Evolutionary conservation across 176 grass and related monocot genomes (phyloP).

Genomic region (Ensete ventricosum): DNA sequence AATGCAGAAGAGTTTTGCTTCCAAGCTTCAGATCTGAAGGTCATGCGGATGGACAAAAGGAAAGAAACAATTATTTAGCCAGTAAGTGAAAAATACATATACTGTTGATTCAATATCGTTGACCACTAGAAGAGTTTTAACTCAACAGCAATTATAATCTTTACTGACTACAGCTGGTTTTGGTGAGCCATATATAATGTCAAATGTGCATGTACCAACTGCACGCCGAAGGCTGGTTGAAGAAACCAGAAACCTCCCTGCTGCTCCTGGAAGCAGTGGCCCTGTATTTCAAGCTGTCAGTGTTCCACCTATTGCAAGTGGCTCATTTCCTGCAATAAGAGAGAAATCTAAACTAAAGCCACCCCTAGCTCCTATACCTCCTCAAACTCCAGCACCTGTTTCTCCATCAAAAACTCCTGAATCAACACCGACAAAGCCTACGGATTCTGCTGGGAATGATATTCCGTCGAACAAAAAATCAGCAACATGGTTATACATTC

Average conservation of each 20-base stretch:
- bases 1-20: neutral
- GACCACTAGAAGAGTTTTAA: neutral
- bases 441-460: conserved; percentile 25
- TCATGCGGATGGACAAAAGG: neutral
- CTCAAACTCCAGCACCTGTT: conserved; percentile 17
- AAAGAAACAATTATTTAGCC: neutral
- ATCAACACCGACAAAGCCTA: conserved; percentile 31
- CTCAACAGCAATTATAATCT: conserved; percentile 3
- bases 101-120: neutral
- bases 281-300: conserved; percentile 16
- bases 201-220: conserved; percentile 36
- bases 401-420: conserved; percentile 16
- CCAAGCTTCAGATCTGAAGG: neutral
- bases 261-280: conserved; percentile 48
- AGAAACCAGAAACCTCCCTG: conserved; percentile 56
- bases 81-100: neutral
- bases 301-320: conserved; percentile 55
- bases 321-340: conserved; percentile 61
- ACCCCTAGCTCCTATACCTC: neutral
- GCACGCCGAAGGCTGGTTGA: conserved; percentile 43
- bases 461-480: conserved; percentile 22
- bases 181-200: conserved; percentile 21
- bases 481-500: conserved; percentile 43
- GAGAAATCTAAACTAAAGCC: conserved; percentile 17
- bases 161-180: conserved; percentile 27